These are phyloP conservation scores for Raphanus hybrid DNA, from an alignment of 441 rosid species.

Conservation along the genomic window DNA sequence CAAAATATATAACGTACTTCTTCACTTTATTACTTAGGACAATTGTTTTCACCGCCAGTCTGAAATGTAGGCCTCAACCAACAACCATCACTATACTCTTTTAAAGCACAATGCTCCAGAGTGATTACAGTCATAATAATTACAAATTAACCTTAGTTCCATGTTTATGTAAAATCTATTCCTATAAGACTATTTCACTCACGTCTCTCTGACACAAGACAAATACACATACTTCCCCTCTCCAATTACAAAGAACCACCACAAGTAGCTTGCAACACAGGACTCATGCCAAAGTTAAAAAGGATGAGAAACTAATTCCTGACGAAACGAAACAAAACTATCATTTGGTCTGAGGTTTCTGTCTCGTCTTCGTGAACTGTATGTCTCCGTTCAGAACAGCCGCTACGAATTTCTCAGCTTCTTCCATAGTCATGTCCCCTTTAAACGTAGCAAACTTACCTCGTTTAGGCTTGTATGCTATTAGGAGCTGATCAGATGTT, in stretches of 20 bases:
- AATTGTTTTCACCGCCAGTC: too few species aligned
- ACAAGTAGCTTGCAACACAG: conserved; percentile 24
- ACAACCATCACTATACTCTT: background rate
- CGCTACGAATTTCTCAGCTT: conserved; percentile 69
- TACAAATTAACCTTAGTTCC: conserved; percentile 25
- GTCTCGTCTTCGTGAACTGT: conserved; percentile 57
- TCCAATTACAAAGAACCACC: background rate
- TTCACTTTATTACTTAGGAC: background rate
- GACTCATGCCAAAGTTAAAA: background rate
- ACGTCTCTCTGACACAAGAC: conserved; percentile 2
- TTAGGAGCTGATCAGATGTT: conserved; percentile 52
- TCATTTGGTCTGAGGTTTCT: conserved; percentile 69
- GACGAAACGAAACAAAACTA: background rate
- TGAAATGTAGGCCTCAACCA: too few species aligned
- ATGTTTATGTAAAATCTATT: conserved; percentile 1
- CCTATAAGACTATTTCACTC: conserved; percentile 26
- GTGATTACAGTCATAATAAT: conserved; percentile 2
- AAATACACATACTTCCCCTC: conserved; percentile 4
- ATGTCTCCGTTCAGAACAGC: conserved; percentile 79
- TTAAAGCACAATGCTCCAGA: background rate
- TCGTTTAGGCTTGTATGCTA: conserved; percentile 82
- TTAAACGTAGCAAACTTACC: conserved; percentile 61
- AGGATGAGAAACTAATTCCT: background rate
- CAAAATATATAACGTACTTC: background rate
- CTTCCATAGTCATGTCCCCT: conserved; percentile 56